Base-by-base conservation (phyloP, 768 basidiomycete species). In the Gymnopilus dilepis region DNA sequence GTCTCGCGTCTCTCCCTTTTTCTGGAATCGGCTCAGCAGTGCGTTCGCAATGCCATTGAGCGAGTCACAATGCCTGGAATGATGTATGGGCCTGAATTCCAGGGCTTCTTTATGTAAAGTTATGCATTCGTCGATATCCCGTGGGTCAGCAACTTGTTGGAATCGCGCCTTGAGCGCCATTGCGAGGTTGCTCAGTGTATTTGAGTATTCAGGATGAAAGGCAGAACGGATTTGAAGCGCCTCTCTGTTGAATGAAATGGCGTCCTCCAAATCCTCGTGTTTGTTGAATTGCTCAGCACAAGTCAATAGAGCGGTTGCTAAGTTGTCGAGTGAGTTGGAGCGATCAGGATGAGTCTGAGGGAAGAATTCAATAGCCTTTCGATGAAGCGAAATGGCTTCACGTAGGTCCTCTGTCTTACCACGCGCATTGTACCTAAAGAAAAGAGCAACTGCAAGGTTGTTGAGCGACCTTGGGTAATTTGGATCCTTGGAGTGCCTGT, bases 391-490 rank as follows among this genome's bases (percentile, higher is more conserved):
- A 7, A 59, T 52, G 9, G 40, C 22, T 30, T 60, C 59, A 13
- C 54, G 26, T 7, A 54, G 59, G 41, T 47, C 42, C 11, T 17
- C 37, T 1, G 0, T 3, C 19, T 3, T 45, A 22, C 42, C 42
- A 19, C 19, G 42, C 2, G 17, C 19, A 8, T 24, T 4, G 42
- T 15, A 21, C 42, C 42, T 8, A n/a, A 13, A 11, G 4, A 11
- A 11, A 15, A 59, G 50, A n/a, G 40, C 48, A 52, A 15, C 8
- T 19, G 58, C 58, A 41, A 59, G 48, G 22, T 59, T 59, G 31
- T 34, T 34, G 12, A 34, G 33, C 6, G 33, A 34, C 33, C 33
- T 6, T 6, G 33, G 33, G 12, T 34, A 12, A 34, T 34, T 34
- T 12, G 33, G 33, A 34, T 34, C 33, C 6, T 12, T 6, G 33